Conservation (phyloP, 2,329 filamentous ascomycete species). For the Penicillium olsonii region DNA sequence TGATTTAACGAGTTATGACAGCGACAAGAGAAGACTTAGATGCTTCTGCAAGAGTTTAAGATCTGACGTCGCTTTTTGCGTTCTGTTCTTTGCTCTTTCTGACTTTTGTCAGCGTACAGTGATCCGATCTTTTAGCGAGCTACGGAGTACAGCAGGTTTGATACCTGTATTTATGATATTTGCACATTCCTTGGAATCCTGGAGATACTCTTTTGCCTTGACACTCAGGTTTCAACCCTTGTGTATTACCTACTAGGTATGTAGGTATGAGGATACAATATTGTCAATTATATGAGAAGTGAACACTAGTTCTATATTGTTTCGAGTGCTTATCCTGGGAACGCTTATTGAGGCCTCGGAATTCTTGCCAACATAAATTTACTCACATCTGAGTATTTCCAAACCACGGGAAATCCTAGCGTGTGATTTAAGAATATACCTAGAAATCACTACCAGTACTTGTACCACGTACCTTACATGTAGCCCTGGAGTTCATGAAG, state of each 20-base stretch:
- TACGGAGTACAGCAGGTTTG: background rate
- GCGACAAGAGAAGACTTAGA: constrained; percentile 15
- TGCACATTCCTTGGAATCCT: background rate
- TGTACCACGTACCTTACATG: no score
- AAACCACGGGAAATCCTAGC: no score
- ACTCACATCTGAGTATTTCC: no score
- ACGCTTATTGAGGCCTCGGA: no score
- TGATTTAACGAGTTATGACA: constrained; percentile 26
- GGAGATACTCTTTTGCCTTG: background rate
- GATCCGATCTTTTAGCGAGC: background rate
- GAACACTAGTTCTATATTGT: no score
- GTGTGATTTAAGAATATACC: no score
- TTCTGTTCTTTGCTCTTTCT: background rate
- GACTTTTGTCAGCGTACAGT: constrained; percentile 4
- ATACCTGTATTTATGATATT: background rate
- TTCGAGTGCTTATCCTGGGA: no score
- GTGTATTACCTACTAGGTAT: no score
- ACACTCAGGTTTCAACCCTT: background rate
- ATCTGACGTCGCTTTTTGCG: constrained; percentile 38
- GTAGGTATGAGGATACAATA: no score
- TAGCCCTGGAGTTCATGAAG: no score
- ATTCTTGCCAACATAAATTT: no score
- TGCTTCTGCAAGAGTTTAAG: constrained; percentile 46
- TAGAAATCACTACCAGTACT: no score
- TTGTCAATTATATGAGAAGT: background rate